phyloP scores from a whole-genome alignment of 768 basidiomycete genomes.

The Rhizopogon roseolus region DNA sequence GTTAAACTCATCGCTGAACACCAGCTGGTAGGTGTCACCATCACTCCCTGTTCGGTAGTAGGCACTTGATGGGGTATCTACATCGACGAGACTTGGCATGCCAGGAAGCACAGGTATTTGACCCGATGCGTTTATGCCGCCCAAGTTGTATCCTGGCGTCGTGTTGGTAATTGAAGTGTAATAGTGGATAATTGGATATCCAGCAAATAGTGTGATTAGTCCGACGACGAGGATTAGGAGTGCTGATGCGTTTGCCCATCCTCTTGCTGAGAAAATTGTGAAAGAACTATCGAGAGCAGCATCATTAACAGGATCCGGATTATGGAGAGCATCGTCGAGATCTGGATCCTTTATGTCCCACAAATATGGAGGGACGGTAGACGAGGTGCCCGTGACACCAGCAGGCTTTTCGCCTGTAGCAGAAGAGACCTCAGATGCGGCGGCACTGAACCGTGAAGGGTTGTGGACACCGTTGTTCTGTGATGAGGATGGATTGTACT shows the following conservation, averaged over 20 bases:
- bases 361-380: conserved; percentile 63
- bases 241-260: conserved; percentile 76
- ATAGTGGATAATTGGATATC: conserved; percentile 77
- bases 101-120: conserved; percentile 77
- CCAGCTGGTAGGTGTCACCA: conserved; percentile 74
- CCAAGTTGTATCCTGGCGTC: conserved; percentile 73
- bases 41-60: conserved; percentile 62
- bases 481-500: conserved; percentile 54
- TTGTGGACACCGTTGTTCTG: conserved; percentile 40
- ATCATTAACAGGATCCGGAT: conserved; percentile 75
- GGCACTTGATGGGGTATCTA: conserved; percentile 60
- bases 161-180: conserved; percentile 27
- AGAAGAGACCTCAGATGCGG: conserved; percentile 41
- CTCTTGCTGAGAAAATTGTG: conserved; percentile 74
- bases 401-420: conserved; percentile 28
- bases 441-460: conserved; percentile 53
- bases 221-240: conserved; percentile 64
- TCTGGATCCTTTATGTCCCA: conserved; percentile 84
- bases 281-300: conserved; percentile 55
- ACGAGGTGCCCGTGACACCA: conserved; percentile 38
- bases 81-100: conserved; percentile 69
- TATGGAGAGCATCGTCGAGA: conserved; percentile 86
- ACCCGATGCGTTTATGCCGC: conserved; percentile 75
- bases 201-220: conserved; percentile 78
- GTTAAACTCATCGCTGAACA: conserved; percentile 88